Evolutionary conservation across 2,329 filamentous ascomycete species (phyloP).

Genomic region (Capronia americana): DNA sequence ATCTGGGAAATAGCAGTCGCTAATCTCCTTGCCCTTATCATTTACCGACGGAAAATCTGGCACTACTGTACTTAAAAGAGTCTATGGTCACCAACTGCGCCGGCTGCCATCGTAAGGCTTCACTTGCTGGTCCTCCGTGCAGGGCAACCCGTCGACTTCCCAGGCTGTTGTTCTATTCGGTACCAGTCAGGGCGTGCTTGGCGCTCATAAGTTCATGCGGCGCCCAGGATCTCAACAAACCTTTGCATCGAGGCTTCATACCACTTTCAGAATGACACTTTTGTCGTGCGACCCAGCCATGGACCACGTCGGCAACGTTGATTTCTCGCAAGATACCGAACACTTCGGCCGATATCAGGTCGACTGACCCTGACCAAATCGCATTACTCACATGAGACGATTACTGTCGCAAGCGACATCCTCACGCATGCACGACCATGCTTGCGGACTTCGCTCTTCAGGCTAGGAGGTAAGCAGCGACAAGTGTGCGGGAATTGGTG

Average conservation of each 20-base stretch:
- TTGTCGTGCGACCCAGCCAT: not conserved
- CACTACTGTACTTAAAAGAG: slow-evolving; percentile 19
- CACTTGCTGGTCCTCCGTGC: too few species aligned
- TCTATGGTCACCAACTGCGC: not conserved
- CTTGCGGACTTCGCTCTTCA: slow-evolving; percentile 10
- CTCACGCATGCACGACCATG: slow-evolving; percentile 1
- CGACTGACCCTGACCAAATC: slow-evolving; percentile 19
- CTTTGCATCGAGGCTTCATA: not conserved
- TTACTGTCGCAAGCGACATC: slow-evolving; percentile 3
- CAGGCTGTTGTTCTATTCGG: not conserved
- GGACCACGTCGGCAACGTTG: not conserved
- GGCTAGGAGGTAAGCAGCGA: slow-evolving; percentile 13
- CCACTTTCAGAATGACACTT: not conserved
- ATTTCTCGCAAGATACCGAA: not conserved
- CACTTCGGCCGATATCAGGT: slow-evolving; percentile 1
- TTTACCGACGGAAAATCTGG: slow-evolving; percentile 3
- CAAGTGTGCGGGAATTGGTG: slow-evolving; percentile 5
- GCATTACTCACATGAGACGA: slow-evolving; percentile 23
- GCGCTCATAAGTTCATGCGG: not conserved
- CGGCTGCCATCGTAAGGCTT: not conserved
- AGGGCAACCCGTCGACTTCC: not conserved
- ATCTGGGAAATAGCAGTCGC: slow-evolving; percentile 12
- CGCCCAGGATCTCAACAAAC: not conserved
- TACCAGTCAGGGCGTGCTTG: not conserved
- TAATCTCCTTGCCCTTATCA: slow-evolving; percentile 32